Conservation (phyloP, 805 yeast genomes). For the Pichia heedii region DNA sequence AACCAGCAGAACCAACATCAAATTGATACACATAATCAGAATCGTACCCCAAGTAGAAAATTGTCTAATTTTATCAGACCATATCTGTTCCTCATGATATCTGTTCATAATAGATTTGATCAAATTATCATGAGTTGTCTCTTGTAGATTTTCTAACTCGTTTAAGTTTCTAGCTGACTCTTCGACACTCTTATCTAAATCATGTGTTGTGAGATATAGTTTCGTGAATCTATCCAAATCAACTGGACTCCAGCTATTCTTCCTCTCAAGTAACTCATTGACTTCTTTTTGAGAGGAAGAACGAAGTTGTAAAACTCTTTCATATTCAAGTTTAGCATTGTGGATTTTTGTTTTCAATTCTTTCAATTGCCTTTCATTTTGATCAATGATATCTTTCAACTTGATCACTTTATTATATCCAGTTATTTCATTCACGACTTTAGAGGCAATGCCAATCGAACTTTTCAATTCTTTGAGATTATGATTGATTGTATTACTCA, state of each 20-base stretch:
- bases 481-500: slow-evolving; percentile 35
- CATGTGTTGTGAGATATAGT: slow-evolving; percentile 73
- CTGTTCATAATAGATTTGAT: slow-evolving; percentile 75
- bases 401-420: slow-evolving; percentile 80
- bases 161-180: slow-evolving; percentile 40
- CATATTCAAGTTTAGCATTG: slow-evolving; percentile 40
- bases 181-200: slow-evolving; percentile 52
- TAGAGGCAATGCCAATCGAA: slow-evolving; percentile 50
- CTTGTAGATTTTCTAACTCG: slow-evolving; percentile 52
- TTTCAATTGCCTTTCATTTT: slow-evolving; percentile 43
- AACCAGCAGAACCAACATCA: slow-evolving; percentile 66
- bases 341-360: slow-evolving; percentile 41
- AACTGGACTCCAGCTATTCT: slow-evolving; percentile 65
- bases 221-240: slow-evolving; percentile 83
- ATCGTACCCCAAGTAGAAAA: slow-evolving; percentile 97
- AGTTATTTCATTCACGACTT: slow-evolving; percentile 78
- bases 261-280: slow-evolving; percentile 79
- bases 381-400: slow-evolving; percentile 52
- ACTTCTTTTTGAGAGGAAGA: slow-evolving; percentile 72
- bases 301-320: slow-evolving; percentile 54
- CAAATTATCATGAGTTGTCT: slow-evolving; percentile 57
- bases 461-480: slow-evolving; percentile 48
- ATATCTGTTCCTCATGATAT: slow-evolving; percentile 93
- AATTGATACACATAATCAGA: slow-evolving; percentile 78
- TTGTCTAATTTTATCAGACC: slow-evolving; percentile 94